Evolutionary conservation across 495 filamentous ascomycete species (phyloP).

Genomic region (Hamigera avellanea): DNA sequence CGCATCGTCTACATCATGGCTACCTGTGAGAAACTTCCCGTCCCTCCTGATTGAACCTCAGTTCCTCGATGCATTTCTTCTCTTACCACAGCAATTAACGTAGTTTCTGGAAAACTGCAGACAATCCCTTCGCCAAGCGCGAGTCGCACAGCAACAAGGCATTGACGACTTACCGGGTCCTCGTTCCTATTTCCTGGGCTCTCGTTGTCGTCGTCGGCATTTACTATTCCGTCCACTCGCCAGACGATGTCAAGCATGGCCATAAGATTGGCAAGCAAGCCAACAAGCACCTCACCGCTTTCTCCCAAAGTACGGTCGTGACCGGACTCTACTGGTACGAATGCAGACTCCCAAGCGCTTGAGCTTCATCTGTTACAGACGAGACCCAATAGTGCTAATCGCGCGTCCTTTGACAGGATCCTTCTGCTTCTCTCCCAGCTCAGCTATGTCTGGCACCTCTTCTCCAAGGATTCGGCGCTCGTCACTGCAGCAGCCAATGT

Average conservation of each 20-base stretch:
- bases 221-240: conserved; percentile 55
- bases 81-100: no score
- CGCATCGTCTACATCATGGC: no score
- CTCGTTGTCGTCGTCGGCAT: conserved; percentile 54
- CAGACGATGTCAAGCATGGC: conserved; percentile 44
- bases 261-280: conserved; percentile 62
- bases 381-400: neutral
- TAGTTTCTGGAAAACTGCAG: conserved; percentile 12
- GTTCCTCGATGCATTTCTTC: no score
- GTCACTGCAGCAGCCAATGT: conserved; percentile 64
- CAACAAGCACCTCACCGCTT: conserved; percentile 51
- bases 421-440: conserved; percentile 63
- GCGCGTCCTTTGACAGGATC: conserved; percentile 40
- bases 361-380: neutral
- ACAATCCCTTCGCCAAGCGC: conserved; percentile 56
- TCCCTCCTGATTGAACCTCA: no score
- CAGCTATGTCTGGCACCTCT: conserved; percentile 66
- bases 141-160: conserved; percentile 44
- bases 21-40: no score
- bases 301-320: conserved; percentile 60
- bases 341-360: neutral
- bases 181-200: conserved; percentile 61
- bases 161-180: conserved; percentile 48
- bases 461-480: conserved; percentile 44
- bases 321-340: conserved; percentile 66